A percentile compares a stretch with the other conserved stretches of the same genome.
Conservation (phyloP, 2,329 filamentous ascomycete genomes). For the Pseudopyrenochaeta lycopersici region DNA sequence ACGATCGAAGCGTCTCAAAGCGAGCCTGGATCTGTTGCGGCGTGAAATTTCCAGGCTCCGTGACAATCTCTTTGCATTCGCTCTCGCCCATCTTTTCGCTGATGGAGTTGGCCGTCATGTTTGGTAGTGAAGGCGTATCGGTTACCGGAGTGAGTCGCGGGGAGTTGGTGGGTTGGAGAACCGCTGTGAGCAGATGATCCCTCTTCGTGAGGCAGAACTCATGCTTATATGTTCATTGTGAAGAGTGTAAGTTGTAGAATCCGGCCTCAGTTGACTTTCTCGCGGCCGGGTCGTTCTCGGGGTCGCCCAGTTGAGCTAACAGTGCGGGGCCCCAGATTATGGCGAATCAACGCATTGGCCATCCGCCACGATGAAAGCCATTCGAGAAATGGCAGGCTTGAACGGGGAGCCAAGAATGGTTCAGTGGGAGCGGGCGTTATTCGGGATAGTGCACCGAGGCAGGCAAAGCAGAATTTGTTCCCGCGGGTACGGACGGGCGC, state of each 20-base stretch:
- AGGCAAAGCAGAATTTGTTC: not conserved
- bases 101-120: slow-evolving; percentile 19
- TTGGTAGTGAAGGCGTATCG: not conserved
- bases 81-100: slow-evolving; percentile 22
- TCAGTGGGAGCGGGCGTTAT: not conserved
- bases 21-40: slow-evolving; percentile 38
- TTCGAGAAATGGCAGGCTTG: not conserved
- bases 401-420: not conserved
- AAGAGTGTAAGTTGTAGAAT: not conserved
- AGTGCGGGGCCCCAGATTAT: slow-evolving; percentile 27
- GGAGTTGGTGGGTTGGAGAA: not conserved
- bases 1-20: slow-evolving; percentile 33
- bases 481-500: slow-evolving; percentile 5
- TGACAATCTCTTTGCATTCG: slow-evolving; percentile 25
- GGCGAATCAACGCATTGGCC: slow-evolving; percentile 14
- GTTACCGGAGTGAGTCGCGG: not conserved
- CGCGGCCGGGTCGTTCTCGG: slow-evolving; percentile 7
- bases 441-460: not conserved
- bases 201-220: not conserved
- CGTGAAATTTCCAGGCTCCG: slow-evolving; percentile 23
- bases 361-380: slow-evolving; percentile 8
- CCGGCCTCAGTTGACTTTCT: slow-evolving; percentile 1
- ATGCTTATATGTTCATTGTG: slow-evolving; percentile 9
- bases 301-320: slow-evolving; percentile 8
- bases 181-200: slow-evolving; percentile 2